These are phyloP conservation scores for Bertia moriformis DNA, from an alignment of 2,329 filamentous ascomycete genomes.

Conservation along the genomic window DNA sequence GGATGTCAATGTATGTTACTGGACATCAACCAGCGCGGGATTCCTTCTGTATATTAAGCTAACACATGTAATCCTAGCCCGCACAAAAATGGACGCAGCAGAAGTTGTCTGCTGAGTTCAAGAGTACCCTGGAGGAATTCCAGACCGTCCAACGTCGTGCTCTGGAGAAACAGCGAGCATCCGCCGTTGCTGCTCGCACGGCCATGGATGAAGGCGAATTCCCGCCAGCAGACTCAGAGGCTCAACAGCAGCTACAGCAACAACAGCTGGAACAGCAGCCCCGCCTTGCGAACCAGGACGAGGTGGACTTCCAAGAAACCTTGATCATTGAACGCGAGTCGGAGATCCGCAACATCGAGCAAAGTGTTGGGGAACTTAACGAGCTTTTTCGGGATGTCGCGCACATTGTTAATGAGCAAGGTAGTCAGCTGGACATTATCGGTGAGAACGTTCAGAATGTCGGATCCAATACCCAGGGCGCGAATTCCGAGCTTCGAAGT, in stretches of 20 bases:
- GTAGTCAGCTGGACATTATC: slow-evolving; percentile 75
- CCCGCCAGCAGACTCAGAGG: slow-evolving; percentile 15
- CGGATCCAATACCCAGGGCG: slow-evolving; percentile 66
- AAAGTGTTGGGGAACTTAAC: slow-evolving; percentile 87
- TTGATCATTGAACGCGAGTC: slow-evolving; percentile 91
- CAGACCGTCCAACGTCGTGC: slow-evolving; percentile 80
- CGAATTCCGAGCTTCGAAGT: slow-evolving; percentile 70
- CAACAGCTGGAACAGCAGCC: slow-evolving; percentile 62
- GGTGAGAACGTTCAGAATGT: slow-evolving; percentile 76
- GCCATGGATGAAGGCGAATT: slow-evolving; percentile 35
- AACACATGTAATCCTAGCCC: too few species aligned
- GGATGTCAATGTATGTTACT: slow-evolving; percentile 55
- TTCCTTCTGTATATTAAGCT: slow-evolving; percentile 3
- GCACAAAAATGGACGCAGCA: slow-evolving; percentile 93
- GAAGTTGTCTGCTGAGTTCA: slow-evolving; percentile 87
- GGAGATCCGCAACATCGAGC: slow-evolving; percentile 94
- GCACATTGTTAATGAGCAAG: slow-evolving; percentile 90
- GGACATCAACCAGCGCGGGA: too few species aligned
- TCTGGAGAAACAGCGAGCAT: slow-evolving; percentile 82
- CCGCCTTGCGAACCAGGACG: slow-evolving; percentile 75
- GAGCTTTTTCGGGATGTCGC: slow-evolving; percentile 97
- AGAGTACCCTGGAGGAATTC: slow-evolving; percentile 76
- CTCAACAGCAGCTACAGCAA: slow-evolving; percentile 34
- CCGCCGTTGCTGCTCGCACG: slow-evolving; percentile 66
- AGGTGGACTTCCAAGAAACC: slow-evolving; percentile 94